Conservation (phyloP, 805 yeast species). For the Lipomyces lipofer region DNA sequence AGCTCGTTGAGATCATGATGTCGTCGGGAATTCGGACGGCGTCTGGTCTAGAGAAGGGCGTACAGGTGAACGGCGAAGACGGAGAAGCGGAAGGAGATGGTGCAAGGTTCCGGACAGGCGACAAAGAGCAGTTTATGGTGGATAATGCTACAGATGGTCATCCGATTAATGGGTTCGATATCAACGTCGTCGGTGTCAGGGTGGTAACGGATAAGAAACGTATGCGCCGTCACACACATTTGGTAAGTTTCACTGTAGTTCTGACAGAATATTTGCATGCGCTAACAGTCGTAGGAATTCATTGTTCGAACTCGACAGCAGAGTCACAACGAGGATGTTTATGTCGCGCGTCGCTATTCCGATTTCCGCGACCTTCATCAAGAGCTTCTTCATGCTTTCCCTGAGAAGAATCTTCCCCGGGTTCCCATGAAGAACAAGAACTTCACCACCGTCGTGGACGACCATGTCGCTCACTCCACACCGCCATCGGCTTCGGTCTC, state of each 20-base stretch:
- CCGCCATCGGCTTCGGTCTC: constrained; percentile 4
- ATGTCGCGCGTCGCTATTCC: constrained; percentile 61
- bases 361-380: constrained; percentile 63
- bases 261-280: not conserved
- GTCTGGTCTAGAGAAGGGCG: constrained; percentile 30
- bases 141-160: constrained; percentile 36
- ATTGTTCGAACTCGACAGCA: constrained; percentile 49
- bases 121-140: constrained; percentile 27
- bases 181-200: constrained; percentile 71
- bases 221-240: constrained; percentile 17
- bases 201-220: constrained; percentile 27
- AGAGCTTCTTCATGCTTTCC: constrained; percentile 48
- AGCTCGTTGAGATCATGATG: constrained; percentile 64
- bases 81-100: constrained; percentile 22
- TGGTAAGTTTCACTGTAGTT: constrained; percentile 13
- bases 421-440: constrained; percentile 57
- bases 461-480: constrained; percentile 13
- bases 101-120: constrained; percentile 31
- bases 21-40: constrained; percentile 70
- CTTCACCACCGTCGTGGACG: constrained; percentile 8
- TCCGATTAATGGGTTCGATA: constrained; percentile 54
- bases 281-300: constrained; percentile 40
- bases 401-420: constrained; percentile 64
- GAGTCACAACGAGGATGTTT: constrained; percentile 42
- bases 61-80: constrained; percentile 13